phyloP scores from a whole-genome alignment of 1,284 basidiomycete species.

The Leccinum colubrinum region DNA sequence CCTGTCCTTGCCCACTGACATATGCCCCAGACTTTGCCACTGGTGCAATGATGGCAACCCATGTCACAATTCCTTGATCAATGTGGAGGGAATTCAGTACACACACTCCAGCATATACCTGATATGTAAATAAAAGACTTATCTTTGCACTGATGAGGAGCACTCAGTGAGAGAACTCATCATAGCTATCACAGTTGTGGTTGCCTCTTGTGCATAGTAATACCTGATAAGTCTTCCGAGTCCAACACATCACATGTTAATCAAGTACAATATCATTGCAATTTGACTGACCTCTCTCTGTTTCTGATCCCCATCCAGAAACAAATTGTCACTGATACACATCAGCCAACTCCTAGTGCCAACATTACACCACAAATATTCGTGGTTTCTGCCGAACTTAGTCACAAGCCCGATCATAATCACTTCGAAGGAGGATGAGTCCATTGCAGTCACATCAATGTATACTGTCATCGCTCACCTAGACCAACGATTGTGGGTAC shows the following conservation, averaged over 20 bases:
- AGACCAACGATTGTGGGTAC: too few species aligned
- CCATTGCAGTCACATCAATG: too few species aligned
- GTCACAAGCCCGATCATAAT: slow-evolving; percentile 2
- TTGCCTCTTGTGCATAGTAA: slow-evolving; percentile 68
- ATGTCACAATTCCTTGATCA: slow-evolving; percentile 64
- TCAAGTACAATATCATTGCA: neutral
- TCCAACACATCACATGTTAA: neutral
- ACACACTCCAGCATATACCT: slow-evolving; percentile 8
- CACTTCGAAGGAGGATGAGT: too few species aligned
- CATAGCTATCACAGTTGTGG: slow-evolving; percentile 59
- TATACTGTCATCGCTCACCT: too few species aligned
- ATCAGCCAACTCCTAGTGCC: slow-evolving; percentile 67
- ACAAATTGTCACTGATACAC: slow-evolving; percentile 41
- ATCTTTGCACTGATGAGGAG: slow-evolving; percentile 65
- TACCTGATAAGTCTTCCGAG: slow-evolving; percentile 54
- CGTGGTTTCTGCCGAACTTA: slow-evolving; percentile 62
- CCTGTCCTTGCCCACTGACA: slow-evolving; percentile 79
- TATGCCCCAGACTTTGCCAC: slow-evolving; percentile 68
- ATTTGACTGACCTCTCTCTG: slow-evolving; percentile 38
- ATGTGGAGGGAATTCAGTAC: slow-evolving; percentile 40
- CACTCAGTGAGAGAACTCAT: slow-evolving; percentile 71
- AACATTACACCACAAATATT: slow-evolving; percentile 73
- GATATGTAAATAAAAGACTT: slow-evolving; percentile 34
- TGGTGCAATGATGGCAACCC: slow-evolving; percentile 44
- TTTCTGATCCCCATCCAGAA: slow-evolving; percentile 29